phyloP scores from a whole-genome alignment of 2,329 filamentous ascomycete genomes.

The Claviceps sp. region DNA sequence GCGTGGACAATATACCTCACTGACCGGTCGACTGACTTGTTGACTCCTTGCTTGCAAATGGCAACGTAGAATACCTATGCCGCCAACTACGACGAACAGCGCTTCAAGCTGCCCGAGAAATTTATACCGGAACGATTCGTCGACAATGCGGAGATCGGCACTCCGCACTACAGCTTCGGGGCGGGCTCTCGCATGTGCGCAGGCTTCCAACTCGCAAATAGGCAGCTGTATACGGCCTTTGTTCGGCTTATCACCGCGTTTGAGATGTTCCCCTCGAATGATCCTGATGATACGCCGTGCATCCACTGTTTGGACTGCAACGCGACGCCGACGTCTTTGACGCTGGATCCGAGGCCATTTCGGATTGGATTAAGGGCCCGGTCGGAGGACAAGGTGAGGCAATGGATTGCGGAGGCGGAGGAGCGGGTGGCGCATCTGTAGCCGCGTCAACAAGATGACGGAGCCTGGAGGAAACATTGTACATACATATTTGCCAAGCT shows the following conservation, averaged over 20 bases:
- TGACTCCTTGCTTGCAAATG: neutral
- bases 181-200: constrained; percentile 51
- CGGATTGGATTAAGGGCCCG: constrained; percentile 42
- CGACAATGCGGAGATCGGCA: constrained; percentile 37
- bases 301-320: constrained; percentile 46
- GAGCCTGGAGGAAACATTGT: too few relatives aligned
- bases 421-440: constrained; percentile 31
- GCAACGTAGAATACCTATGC: constrained; percentile 52
- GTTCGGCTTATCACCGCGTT: constrained; percentile 47
- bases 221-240: constrained; percentile 48
- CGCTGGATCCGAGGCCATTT: constrained; percentile 49
- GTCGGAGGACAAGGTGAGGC: constrained; percentile 28
- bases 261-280: constrained; percentile 33
- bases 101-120: constrained; percentile 48
- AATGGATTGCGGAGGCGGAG: constrained; percentile 41
- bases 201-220: constrained; percentile 49
- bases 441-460: neutral
- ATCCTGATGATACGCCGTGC: constrained; percentile 34
- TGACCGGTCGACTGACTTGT: neutral
- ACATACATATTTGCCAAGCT: too few relatives aligned
- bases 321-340: constrained; percentile 41
- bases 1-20: neutral
- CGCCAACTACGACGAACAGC: constrained; percentile 55
- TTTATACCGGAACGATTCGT: constrained; percentile 65
- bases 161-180: constrained; percentile 49